Base-by-base conservation (phyloP, 345 rosid species). In the Excoecaria cochinchinensis region DNA sequence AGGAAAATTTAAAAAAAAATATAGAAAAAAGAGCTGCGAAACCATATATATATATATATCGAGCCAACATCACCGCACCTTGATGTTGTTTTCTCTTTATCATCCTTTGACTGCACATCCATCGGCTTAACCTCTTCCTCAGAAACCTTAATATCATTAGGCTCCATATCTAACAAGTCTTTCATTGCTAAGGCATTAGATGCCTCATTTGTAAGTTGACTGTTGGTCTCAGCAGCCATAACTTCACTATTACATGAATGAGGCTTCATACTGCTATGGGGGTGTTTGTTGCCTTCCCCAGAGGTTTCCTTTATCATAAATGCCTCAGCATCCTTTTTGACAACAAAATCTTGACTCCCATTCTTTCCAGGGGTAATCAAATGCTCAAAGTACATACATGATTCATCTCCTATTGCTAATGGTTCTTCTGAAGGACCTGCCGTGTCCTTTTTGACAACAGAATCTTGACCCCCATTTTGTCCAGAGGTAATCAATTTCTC, bases 61-160 rank as follows among this genome's bases (percentile, higher is more conserved):
- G 57, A 76, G 69, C 74, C 58, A 77, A 52, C 48, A 69, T 73
- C 72, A 69, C 69, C 76, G 56, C 76, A 94, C 98, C 98, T 92
- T 75, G 87, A 75, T 48, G 76, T 55, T 73, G 69, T 65, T 74
- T 42, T 79, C 79, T 63, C 76, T 65, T 73, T 76, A 52, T 74
- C 79, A 76, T 80, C 81, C 69, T 78, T 78, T 31, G 78, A 70
- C 59, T 55, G 72, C 74, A 75, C 19, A 40, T 77, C 78, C 74
- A 58, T 72, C 76, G 73, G 82, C 60, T 75, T 71, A 70, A 25
- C 75, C 71, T 81, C 76, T 65, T 67, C 85, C 67, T 58, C 81
- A 67, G 74, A 80, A 73, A 69, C 70, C 53, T 22, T 31, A 48
- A 55, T 72, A 47, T 15, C 63, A 59, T 60, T 68, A 77, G 75